These are phyloP conservation scores for Penicillium odoratum DNA, from an alignment of 495 filamentous ascomycete species.

Conservation along the genomic window DNA sequence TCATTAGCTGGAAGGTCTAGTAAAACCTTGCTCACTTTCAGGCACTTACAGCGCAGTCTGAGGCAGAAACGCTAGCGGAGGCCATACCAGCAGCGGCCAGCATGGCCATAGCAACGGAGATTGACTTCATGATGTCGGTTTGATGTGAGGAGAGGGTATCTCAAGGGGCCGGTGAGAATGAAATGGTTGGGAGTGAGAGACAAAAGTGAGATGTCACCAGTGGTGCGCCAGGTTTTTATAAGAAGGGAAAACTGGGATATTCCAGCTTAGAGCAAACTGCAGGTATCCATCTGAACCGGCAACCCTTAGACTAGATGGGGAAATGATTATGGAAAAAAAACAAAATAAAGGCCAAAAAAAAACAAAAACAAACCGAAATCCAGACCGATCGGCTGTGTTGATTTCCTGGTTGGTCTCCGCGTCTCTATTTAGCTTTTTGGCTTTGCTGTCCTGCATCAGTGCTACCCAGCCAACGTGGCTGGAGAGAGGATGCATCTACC, in stretches of 20 bases:
- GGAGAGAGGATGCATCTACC: constrained; percentile 1
- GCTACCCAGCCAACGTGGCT: constrained; percentile 27
- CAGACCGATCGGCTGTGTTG: constrained; percentile 9
- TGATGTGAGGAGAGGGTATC: background rate
- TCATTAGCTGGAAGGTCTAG: background rate
- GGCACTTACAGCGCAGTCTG: constrained; percentile 40
- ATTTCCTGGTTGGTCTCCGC: constrained; percentile 8
- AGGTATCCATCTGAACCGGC: background rate
- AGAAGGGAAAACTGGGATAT: background rate
- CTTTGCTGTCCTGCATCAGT: constrained; percentile 10
- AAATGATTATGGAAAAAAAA: background rate
- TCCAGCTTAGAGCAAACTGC: background rate
- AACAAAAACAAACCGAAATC: background rate
- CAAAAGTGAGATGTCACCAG: background rate
- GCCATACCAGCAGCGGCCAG: constrained; percentile 34
- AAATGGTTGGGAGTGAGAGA: background rate
- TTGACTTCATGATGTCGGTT: constrained; percentile 42
- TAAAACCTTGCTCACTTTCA: background rate
- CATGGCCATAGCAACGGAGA: constrained; percentile 37
- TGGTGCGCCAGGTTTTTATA: constrained; percentile 3
- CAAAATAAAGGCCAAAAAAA: background rate
- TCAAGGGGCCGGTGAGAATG: constrained; percentile 1
- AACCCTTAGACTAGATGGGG: background rate
- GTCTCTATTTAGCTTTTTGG: constrained; percentile 5
- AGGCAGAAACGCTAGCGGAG: constrained; percentile 30